Evolutionary conservation across 2,329 filamentous ascomycete genomes (phyloP), one percentile per base, ranked within the genome.

Genomic region (Pleomassaria siparia): DNA sequence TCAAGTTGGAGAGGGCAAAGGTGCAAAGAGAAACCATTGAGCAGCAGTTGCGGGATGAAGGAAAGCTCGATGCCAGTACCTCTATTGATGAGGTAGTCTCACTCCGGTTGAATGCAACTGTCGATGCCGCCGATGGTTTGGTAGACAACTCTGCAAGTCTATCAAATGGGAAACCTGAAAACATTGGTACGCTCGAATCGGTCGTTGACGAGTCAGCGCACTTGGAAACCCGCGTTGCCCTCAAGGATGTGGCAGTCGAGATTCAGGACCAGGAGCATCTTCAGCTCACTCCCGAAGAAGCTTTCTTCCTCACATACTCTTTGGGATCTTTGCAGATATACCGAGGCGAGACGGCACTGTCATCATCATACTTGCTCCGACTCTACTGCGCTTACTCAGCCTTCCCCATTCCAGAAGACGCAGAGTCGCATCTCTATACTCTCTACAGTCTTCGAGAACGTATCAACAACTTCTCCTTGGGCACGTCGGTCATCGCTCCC

Each of bases 1-100:
- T 89, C 71, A 99, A 99, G 72, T 85, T 94, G 75, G 91, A 97
- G 67, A 81, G 94, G 59, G 94, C 94, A n/a, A 85, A 88, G 54
- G 83, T 86, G 44, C 91, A 96, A 69, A 84, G 89, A 59, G 87
- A 96, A 64, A 87, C 84, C 10, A 89, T 97, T 54, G 85, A 91
- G 54, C 80, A 85, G 63, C 88, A 85, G 49, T 75, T 85, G 28
- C 76, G 77, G 47, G 76, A 80, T 50, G 82, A 86, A 64, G 72
- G 65, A 25, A 70, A 69, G 46, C 45, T 69, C 2, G 39, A 47
- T 15, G 13, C 20, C 20, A 15, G 5, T 15, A 16, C 28, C 15
- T 25, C 29, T 4, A 22, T 20, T 7, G 24, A 25, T 11, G 15
- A 35, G 8, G 22, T 11, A 25, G 16, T 28, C 3, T 15, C 12